Evolutionary conservation across 805 yeast genomes (phyloP).

Genomic region (Yarrowia yakushimensis): DNA sequence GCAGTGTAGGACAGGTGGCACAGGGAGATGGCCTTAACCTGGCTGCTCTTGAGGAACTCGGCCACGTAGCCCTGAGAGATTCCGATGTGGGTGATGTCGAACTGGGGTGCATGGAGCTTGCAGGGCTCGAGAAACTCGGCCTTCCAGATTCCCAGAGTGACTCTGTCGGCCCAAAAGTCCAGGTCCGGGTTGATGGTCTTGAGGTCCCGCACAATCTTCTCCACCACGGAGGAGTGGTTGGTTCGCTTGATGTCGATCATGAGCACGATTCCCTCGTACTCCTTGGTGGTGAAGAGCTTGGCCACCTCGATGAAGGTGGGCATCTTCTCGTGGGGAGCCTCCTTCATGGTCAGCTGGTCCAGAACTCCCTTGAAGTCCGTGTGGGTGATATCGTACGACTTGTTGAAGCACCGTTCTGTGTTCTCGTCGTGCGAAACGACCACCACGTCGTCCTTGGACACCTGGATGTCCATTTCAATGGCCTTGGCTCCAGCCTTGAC

Average conservation of each 20-base stretch:
- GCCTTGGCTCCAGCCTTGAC: conserved; percentile 46
- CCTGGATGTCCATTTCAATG: conserved; percentile 56
- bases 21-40: conserved; percentile 56
- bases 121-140: conserved; percentile 47
- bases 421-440: conserved; percentile 54
- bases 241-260: conserved; percentile 54
- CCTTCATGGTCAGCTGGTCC: conserved; percentile 39
- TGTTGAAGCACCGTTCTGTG: conserved; percentile 50
- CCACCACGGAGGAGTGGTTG: conserved; percentile 45
- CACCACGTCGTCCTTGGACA: conserved; percentile 50
- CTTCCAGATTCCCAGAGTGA: conserved; percentile 55
- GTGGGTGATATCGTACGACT: conserved; percentile 40
- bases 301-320: conserved; percentile 44
- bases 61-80: conserved; percentile 40
- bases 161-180: conserved; percentile 45
- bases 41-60: conserved; percentile 43
- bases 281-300: conserved; percentile 40
- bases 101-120: conserved; percentile 39
- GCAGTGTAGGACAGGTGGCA: conserved; percentile 45
- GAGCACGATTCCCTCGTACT: conserved; percentile 35
- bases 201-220: conserved; percentile 42
- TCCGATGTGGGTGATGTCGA: conserved; percentile 41
- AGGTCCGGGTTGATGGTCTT: conserved; percentile 41
- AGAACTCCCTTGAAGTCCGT: conserved; percentile 41
- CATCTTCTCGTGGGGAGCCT: conserved; percentile 40